Percentiles rank a stretch among this genome's conserved stretches.
These are phyloP conservation scores for Coprinopsis strossmayeri DNA, from an alignment of 768 basidiomycete genomes.

Conservation along the genomic window DNA sequence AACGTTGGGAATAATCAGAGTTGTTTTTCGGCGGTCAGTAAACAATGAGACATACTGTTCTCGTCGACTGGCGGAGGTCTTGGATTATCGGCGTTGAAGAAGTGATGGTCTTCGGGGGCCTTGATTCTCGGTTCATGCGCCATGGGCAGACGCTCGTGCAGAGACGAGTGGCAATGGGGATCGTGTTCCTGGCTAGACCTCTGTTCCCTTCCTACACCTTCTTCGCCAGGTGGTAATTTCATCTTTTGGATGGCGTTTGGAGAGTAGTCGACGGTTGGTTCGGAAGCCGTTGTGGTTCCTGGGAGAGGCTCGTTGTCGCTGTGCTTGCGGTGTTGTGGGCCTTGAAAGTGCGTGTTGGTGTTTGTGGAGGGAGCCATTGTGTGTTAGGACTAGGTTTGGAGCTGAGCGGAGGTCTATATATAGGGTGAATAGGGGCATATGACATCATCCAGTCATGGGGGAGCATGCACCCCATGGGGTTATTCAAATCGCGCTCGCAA, in stretches of 20 bases:
- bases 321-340: slow-evolving; percentile 42
- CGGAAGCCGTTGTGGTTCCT: slow-evolving; percentile 25
- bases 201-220: slow-evolving; percentile 7
- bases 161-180: not conserved
- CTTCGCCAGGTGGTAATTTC: slow-evolving; percentile 14
- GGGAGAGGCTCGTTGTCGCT: slow-evolving; percentile 43
- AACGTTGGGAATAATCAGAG: too few species aligned
- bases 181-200: not conserved
- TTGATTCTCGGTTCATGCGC: not conserved
- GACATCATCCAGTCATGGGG: too few species aligned
- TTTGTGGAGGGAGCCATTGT: too few species aligned
- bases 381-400: too few species aligned
- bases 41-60: too few species aligned
- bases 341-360: too few species aligned
- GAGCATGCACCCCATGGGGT: too few species aligned
- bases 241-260: slow-evolving; percentile 30
- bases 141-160: not conserved
- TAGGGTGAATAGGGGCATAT: too few species aligned
- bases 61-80: slow-evolving; percentile 1
- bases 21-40: too few species aligned
- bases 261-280: slow-evolving; percentile 31
- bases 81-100: slow-evolving; percentile 6
- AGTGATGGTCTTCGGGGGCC: slow-evolving; percentile 2
- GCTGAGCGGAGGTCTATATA: too few species aligned
- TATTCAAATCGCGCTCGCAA: too few species aligned